Evolutionary conservation across 1,284 basidiomycete species (phyloP).

Genomic region (Meripilus lineatus): DNA sequence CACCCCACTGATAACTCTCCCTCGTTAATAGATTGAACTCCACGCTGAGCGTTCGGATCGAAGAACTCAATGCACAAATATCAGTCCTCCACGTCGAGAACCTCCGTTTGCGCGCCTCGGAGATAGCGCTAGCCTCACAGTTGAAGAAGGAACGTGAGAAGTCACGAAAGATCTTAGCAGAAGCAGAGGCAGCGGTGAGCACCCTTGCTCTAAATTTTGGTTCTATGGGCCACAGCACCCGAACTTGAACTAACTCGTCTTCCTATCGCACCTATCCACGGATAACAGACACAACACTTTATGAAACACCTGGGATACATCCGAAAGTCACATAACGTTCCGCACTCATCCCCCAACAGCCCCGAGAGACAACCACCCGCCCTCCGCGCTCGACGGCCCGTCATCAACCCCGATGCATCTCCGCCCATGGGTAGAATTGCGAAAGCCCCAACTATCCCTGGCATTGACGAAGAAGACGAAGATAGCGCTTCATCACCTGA

Average conservation of each 20-base stretch:
- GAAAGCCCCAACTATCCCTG: conserved; percentile 60
- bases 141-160: conserved; percentile 76
- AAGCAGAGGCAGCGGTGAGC: conserved; percentile 71
- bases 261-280: too few species aligned
- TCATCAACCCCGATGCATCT: conserved; percentile 37
- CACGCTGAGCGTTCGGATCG: conserved; percentile 73
- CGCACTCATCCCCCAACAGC: conserved; percentile 26
- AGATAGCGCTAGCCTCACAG: conserved; percentile 68
- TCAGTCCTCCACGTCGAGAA: conserved; percentile 77
- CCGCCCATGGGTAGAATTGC: conserved; percentile 54
- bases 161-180: conserved; percentile 61
- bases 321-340: conserved; percentile 53
- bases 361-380: conserved; percentile 40
- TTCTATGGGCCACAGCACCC: too few species aligned
- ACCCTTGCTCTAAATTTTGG: conserved; percentile 1
- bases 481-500: conserved; percentile 29
- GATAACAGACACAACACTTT: conserved; percentile 50
- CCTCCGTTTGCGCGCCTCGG: conserved; percentile 70
- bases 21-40: conserved; percentile 64
- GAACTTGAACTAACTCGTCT: too few species aligned
- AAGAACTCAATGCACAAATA: conserved; percentile 78
- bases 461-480: conserved; percentile 68
- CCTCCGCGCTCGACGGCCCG: conserved; percentile 41
- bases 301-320: conserved; percentile 62
- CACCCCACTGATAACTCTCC: conserved; percentile 5